Evolutionary conservation across 768 basidiomycete genomes (phyloP).

Genomic region (Tulasnella sp.): DNA sequence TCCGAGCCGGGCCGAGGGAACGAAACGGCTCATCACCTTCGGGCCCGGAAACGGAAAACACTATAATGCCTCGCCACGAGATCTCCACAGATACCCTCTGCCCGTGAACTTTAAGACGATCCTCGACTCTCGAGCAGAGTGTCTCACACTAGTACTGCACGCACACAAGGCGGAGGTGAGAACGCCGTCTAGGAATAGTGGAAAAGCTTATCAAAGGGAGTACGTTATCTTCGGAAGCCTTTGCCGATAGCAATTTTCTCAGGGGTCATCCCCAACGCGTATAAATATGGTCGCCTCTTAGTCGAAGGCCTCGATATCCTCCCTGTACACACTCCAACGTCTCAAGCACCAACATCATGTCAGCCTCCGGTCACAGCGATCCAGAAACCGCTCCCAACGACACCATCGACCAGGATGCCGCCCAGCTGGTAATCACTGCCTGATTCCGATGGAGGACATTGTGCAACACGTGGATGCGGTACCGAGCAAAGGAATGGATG

Average conservation of each 20-base stretch:
- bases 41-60: not conserved
- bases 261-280: not conserved
- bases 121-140: no score
- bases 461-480: slow-evolving; percentile 6
- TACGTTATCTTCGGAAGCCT: not conserved
- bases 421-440: slow-evolving; percentile 44
- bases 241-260: not conserved
- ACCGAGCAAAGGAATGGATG: slow-evolving; percentile 23
- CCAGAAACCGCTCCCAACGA: not conserved
- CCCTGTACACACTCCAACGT: no score
- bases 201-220: not conserved
- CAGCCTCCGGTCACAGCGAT: not conserved
- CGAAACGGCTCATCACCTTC: not conserved
- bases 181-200: not conserved
- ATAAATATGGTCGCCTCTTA: not conserved
- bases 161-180: not conserved
- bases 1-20: not conserved
- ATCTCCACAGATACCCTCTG: not conserved
- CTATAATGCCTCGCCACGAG: not conserved
- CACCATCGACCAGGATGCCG: slow-evolving; percentile 34
- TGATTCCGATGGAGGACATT: not conserved
- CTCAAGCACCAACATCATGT: not conserved
- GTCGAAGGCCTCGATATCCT: no score
- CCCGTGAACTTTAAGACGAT: not conserved
- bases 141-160: no score